Evolutionary conservation across 805 yeast species (phyloP), one percentile per base, ranked within the genome.

Genomic region (Huiozyma sinensis): DNA sequence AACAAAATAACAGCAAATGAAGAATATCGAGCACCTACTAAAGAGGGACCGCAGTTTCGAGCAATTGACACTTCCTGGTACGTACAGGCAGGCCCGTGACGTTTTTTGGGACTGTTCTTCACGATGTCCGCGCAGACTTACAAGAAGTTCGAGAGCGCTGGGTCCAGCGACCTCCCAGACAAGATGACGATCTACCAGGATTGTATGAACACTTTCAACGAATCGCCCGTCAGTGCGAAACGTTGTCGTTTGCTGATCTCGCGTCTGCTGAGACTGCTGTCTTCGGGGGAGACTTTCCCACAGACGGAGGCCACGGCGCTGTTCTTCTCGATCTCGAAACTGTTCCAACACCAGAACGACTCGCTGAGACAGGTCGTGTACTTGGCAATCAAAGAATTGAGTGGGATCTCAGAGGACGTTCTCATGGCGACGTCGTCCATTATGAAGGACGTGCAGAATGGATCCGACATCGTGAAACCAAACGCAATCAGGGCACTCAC

Each of bases 181-280:
- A 89, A 89, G 67, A 92, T 92, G 97, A 82, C 96, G 8, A 89
- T 92, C 50, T 90, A 83, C 65, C 98, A 92, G 67, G 95, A 89
- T 63, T 89, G 97, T 71, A 70, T 86, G 58, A 84, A 84, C 53
- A 89, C 85, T 48, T 92, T 92, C 75, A 90, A 89, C 69, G 86
- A 89, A 50, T 75, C 92, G 38, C 95, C 95, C 8, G 82, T 89
- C 47, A 81, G 84, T 56, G 84, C 97, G 28, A 83, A 81, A 55
- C 83, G 83, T 65, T 88, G 95, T 60, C 84, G 98, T 55, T 63
- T 71, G 47, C 69, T 90, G 60, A 73, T 92, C 61, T 82, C 96
- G 32, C 80, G 88, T 65, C 71, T 92, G 55, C 71, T 89, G 58
- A 77, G 95, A 57, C 73, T 92, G 60, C 67, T 92, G 49, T 83